phyloP scores from a whole-genome alignment of 768 basidiomycete species.

The Kwoniella bestiolae region DNA sequence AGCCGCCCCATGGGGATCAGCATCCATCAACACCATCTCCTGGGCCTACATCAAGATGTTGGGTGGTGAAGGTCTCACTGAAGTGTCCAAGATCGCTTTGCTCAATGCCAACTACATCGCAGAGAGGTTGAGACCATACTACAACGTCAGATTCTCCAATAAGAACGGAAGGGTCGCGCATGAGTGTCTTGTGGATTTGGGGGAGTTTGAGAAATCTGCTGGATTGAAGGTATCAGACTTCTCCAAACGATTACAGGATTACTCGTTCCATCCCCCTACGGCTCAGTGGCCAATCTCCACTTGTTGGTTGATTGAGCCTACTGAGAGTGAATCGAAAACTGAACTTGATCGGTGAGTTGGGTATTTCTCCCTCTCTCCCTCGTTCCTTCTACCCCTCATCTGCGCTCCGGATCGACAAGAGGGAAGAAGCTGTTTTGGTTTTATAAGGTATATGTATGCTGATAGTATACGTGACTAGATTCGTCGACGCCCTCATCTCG shows the following conservation, averaged over 20 bases:
- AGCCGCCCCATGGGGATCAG: constrained; percentile 90
- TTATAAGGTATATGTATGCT: no score
- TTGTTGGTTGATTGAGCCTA: constrained; percentile 80
- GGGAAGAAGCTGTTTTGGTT: no score
- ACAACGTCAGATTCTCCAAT: constrained; percentile 87
- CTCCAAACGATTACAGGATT: constrained; percentile 83
- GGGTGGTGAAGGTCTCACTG: constrained; percentile 85
- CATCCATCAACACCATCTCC: constrained; percentile 92
- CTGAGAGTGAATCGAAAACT: constrained; percentile 90
- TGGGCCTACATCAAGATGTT: constrained; percentile 99
- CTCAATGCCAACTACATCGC: constrained; percentile 99
- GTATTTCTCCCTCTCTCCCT: neutral
- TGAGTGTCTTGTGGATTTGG: constrained; percentile 91
- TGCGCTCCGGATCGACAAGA: no score
- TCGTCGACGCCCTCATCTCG: constrained; percentile 98
- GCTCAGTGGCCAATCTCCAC: constrained; percentile 98
- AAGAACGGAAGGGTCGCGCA: constrained; percentile 90
- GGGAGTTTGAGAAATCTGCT: constrained; percentile 87
- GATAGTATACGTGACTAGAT: no score
- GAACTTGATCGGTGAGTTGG: constrained; percentile 77
- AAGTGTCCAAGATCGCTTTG: constrained; percentile 83
- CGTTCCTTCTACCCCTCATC: no score
- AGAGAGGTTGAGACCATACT: constrained; percentile 77
- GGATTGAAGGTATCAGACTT: constrained; percentile 91
- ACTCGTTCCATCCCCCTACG: constrained; percentile 68